Conservation (phyloP, 768 basidiomycete genomes). For the Gloeophyllum trabeum region DNA sequence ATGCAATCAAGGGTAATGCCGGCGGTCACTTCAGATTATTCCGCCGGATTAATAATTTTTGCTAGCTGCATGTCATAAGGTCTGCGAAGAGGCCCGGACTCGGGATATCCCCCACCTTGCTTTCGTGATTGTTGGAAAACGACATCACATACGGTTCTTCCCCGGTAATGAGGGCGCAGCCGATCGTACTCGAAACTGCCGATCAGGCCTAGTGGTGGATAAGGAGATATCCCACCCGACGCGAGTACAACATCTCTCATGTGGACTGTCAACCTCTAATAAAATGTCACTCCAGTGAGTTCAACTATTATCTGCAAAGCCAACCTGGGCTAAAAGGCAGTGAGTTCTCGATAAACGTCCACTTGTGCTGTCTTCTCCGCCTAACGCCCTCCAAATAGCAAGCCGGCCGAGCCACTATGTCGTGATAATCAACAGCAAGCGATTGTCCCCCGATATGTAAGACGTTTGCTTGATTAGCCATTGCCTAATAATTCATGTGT, state of each 20-base stretch:
- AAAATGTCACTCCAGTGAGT: constrained; percentile 63
- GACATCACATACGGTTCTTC: constrained; percentile 61
- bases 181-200: constrained; percentile 63
- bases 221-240: neutral
- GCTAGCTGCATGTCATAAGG: too few relatives aligned
- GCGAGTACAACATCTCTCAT: too few relatives aligned
- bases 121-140: constrained; percentile 70
- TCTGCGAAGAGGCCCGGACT: too few relatives aligned
- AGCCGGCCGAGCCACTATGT: constrained; percentile 55
- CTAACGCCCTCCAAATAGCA: constrained; percentile 17
- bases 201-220: constrained; percentile 55
- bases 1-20: neutral
- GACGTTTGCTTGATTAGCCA: constrained; percentile 6
- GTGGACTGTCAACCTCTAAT: constrained; percentile 41
- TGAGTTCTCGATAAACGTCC: neutral
- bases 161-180: constrained; percentile 24
- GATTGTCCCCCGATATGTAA: constrained; percentile 33
- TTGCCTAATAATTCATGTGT: neutral
- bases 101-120: constrained; percentile 72
- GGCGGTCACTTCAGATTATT: neutral
- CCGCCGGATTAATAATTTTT: too few relatives aligned
- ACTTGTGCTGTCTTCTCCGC: neutral
- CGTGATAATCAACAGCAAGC: constrained; percentile 40
- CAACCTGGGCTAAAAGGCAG: constrained; percentile 70
- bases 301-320: constrained; percentile 71